These are phyloP conservation scores for Heritiera littoralis DNA, from an alignment of 345 rosid genomes.

Conservation along the genomic window DNA sequence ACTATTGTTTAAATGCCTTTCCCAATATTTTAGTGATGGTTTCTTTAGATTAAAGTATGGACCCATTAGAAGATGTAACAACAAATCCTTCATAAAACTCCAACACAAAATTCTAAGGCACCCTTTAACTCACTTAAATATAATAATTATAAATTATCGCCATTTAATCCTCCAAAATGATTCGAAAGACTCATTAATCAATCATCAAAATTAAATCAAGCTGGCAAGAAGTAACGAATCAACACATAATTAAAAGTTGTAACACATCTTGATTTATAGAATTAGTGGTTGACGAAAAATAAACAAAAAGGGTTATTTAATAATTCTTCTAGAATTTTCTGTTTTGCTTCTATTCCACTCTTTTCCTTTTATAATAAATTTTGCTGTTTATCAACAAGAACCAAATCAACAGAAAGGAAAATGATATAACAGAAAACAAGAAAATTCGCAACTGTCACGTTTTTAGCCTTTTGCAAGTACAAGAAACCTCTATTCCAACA, in stretches of 20 bases:
- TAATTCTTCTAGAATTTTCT: no score
- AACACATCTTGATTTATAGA: no score
- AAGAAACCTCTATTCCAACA: conserved; percentile 22
- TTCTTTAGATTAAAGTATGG: conserved; percentile 16
- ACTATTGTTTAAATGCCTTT: not conserved
- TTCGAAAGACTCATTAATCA: not conserved
- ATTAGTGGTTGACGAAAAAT: no score
- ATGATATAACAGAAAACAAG: not conserved
- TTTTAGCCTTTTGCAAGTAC: conserved; percentile 26
- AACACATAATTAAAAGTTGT: no score
- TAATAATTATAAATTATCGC: not conserved
- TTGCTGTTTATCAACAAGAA: no score
- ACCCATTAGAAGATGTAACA: not conserved
- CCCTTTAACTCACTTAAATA: not conserved
- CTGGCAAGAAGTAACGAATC: not conserved
- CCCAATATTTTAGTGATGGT: not conserved
- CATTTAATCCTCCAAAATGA: conserved; percentile 7
- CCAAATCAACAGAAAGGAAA: not conserved
- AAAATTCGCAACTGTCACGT: conserved; percentile 25
- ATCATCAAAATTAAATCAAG: not conserved
- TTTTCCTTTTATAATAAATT: no score
- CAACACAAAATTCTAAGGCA: not conserved
- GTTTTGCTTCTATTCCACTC: no score
- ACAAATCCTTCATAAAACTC: not conserved
- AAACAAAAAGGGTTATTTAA: no score